Percentiles rank a stretch among this genome's conserved stretches.
phyloP scores from a whole-genome alignment of 768 basidiomycete species.

The Rhizopogon roseolus region DNA sequence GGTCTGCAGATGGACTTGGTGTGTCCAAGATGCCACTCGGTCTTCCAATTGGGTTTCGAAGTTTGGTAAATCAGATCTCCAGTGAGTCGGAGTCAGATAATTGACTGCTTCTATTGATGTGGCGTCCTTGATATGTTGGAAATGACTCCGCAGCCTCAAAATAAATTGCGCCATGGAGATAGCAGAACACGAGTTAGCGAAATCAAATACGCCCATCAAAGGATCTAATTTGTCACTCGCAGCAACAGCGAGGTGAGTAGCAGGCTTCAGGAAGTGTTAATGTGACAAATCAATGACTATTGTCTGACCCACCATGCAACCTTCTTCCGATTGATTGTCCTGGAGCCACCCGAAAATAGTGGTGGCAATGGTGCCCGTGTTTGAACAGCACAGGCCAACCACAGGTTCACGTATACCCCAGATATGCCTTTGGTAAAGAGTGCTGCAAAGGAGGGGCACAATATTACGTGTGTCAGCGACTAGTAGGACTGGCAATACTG shows the following conservation, averaged over 20 bases:
- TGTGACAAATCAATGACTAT: background rate
- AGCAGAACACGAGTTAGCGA: background rate
- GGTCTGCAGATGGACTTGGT: background rate
- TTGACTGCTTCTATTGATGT: too few relatives aligned
- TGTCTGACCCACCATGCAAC: background rate
- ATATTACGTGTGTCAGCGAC: background rate
- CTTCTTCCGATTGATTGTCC: background rate
- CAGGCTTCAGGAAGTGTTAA: too few relatives aligned
- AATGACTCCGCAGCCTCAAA: background rate
- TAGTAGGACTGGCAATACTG: background rate
- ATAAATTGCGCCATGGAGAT: background rate
- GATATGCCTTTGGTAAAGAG: background rate
- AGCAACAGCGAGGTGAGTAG: too few relatives aligned
- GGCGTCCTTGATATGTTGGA: too few relatives aligned
- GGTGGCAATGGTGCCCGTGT: background rate
- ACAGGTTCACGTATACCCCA: conserved; percentile 5
- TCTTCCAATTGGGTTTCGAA: background rate
- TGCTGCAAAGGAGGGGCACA: background rate
- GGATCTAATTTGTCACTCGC: background rate
- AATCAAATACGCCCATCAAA: background rate
- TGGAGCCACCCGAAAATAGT: background rate
- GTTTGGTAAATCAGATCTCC: too few relatives aligned
- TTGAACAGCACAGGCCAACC: background rate
- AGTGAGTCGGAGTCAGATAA: too few relatives aligned
- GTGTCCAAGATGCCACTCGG: background rate